Conservation (phyloP, 768 basidiomycete species). For the Leucosporidium yakuticum region DNA sequence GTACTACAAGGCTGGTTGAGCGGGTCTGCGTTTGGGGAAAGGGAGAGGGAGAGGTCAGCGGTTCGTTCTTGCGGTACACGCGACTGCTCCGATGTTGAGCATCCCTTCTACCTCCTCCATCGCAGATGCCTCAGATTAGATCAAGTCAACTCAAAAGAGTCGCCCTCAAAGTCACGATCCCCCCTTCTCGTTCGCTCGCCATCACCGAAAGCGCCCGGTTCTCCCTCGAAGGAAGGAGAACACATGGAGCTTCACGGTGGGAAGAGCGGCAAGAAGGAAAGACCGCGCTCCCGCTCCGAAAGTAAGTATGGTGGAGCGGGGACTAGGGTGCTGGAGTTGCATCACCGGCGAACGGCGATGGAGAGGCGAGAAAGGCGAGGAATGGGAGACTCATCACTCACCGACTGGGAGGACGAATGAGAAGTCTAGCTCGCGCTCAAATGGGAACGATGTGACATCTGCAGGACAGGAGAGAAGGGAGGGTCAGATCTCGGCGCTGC, state of each 20-base stretch:
- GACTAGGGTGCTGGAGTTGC: constrained; percentile 1
- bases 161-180: neutral
- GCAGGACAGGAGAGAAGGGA: neutral
- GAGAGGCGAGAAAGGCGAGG: neutral
- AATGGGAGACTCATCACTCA: too few relatives aligned
- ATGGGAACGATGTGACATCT: constrained; percentile 29
- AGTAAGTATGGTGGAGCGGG: neutral
- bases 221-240: neutral
- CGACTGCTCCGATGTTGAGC: too few relatives aligned
- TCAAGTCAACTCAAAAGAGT: constrained; percentile 21
- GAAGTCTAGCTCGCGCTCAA: neutral
- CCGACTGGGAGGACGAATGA: neutral
- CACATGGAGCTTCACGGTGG: neutral
- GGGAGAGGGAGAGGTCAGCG: too few relatives aligned
- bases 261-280: neutral
- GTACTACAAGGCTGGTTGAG: too few relatives aligned
- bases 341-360: neutral
- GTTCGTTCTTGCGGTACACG: too few relatives aligned
- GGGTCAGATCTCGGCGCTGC: too few relatives aligned
- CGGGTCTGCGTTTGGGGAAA: too few relatives aligned
- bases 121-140: constrained; percentile 26
- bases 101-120: too few relatives aligned
- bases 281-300: too few relatives aligned
- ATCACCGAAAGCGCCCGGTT: neutral
- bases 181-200: neutral